A percentile compares a stretch with the other conserved stretches of the same genome.
phyloP scores from a whole-genome alignment of 2,329 filamentous ascomycete species.

The Nothophoma quercina region DNA sequence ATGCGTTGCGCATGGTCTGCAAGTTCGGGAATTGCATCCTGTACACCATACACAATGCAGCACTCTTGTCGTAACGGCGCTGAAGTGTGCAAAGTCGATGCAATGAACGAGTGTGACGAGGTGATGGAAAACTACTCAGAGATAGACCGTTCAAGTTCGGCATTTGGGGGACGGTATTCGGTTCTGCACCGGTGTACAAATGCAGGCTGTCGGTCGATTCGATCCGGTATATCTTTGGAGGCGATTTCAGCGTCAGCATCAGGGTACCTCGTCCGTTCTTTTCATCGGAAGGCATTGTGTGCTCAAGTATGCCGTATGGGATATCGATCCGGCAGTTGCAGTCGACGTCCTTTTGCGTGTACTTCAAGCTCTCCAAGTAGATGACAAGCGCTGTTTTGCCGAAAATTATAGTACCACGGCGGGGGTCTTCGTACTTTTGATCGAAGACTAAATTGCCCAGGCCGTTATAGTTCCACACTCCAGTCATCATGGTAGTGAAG shows the following conservation, averaged over 20 bases:
- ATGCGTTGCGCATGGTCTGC: constrained; percentile 41
- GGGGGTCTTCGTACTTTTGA: constrained; percentile 52
- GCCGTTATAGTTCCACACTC: constrained; percentile 53
- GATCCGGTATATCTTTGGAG: constrained; percentile 51
- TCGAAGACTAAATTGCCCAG: constrained; percentile 48
- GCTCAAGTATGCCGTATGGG: constrained; percentile 53
- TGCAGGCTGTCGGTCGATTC: constrained; percentile 27
- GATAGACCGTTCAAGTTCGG: constrained; percentile 10
- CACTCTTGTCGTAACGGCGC: constrained; percentile 47
- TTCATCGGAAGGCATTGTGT: constrained; percentile 41
- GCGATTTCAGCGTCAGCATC: constrained; percentile 48
- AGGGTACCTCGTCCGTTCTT: constrained; percentile 30
- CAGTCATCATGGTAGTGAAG: constrained; percentile 42
- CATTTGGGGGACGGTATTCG: background rate
- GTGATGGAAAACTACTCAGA: background rate
- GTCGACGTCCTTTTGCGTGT: constrained; percentile 6
- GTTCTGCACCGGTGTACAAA: constrained; percentile 23
- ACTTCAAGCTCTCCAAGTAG: constrained; percentile 22
- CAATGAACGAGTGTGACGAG: constrained; percentile 20
- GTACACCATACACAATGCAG: constrained; percentile 61
- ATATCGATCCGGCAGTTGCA: constrained; percentile 51
- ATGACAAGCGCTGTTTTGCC: constrained; percentile 40
- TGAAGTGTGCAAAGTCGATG: constrained; percentile 49
- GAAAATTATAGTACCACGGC: constrained; percentile 50
- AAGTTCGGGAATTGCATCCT: constrained; percentile 40